A percentile compares a stretch with the other conserved stretches of the same genome.
These are phyloP conservation scores for Xanthoconium purpureum DNA, from an alignment of 768 basidiomycete species.

Conservation along the genomic window DNA sequence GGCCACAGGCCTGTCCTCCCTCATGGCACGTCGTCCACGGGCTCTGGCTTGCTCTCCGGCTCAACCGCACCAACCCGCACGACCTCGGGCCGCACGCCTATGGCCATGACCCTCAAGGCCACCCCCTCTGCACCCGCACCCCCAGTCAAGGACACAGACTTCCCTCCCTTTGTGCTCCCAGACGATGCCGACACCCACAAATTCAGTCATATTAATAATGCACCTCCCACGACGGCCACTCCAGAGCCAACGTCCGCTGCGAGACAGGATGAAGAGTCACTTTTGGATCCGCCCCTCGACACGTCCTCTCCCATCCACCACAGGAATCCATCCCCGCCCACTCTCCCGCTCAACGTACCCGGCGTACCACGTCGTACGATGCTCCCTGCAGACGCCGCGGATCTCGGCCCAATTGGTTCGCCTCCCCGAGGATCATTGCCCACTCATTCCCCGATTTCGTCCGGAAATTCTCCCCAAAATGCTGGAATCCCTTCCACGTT, in stretches of 20 bases:
- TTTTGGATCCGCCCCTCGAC: constrained; percentile 8
- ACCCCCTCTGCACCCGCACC: constrained; percentile 79
- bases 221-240: constrained; percentile 7
- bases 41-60: constrained; percentile 39
- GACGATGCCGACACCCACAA: constrained; percentile 47
- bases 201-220: background rate
- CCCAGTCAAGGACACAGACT: constrained; percentile 71
- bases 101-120: constrained; percentile 67
- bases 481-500: constrained; percentile 61
- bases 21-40: constrained; percentile 11
- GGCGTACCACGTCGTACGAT: constrained; percentile 48
- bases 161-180: constrained; percentile 63
- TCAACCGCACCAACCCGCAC: constrained; percentile 67
- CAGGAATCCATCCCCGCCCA: constrained; percentile 42
- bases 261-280: constrained; percentile 6
- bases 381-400: constrained; percentile 39
- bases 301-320: constrained; percentile 12
- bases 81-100: constrained; percentile 51
- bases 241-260: background rate
- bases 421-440: constrained; percentile 52
- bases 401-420: constrained; percentile 83
- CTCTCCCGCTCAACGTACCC: constrained; percentile 51
- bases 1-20: constrained; percentile 23
- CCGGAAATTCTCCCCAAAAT: constrained; percentile 39
- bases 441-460: constrained; percentile 54